phyloP scores from a whole-genome alignment of 2,329 filamentous ascomycete genomes.

The Trichoderma asperellum region DNA sequence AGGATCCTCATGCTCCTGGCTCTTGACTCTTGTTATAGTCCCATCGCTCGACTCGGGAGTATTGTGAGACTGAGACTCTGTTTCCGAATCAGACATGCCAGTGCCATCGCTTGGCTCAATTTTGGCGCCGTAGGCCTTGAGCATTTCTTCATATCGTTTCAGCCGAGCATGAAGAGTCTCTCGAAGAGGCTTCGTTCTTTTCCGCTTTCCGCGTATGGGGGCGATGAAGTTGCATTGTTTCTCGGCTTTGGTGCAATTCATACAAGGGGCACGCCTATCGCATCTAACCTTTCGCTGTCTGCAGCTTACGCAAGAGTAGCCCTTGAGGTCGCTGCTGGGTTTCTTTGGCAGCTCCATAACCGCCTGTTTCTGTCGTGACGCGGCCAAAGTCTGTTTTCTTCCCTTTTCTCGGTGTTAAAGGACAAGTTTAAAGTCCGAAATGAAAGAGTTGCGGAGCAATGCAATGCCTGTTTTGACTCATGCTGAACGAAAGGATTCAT shows the following conservation, averaged over 20 bases:
- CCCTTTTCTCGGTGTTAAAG: conserved; percentile 1
- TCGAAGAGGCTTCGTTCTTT: conserved; percentile 7
- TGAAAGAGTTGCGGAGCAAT: not conserved
- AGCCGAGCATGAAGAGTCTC: conserved; percentile 18
- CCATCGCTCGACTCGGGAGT: not conserved
- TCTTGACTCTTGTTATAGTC: not conserved
- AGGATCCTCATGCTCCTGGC: not conserved
- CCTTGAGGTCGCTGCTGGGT: not conserved
- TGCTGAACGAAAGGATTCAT: not conserved
- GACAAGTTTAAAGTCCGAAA: not conserved
- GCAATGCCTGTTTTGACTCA: not conserved
- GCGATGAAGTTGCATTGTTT: conserved; percentile 4
- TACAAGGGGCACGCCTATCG: conserved; percentile 3
- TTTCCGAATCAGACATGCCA: not conserved
- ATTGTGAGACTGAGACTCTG: not conserved
- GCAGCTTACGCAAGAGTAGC: conserved; percentile 18
- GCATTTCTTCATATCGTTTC: conserved; percentile 17
- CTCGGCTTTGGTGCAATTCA: conserved; percentile 5
- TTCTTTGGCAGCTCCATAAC: not conserved
- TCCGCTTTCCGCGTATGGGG: conserved; percentile 10
- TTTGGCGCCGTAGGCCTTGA: conserved; percentile 8
- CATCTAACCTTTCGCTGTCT: conserved; percentile 18
- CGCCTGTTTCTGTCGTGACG: not conserved
- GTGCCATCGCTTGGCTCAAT: conserved; percentile 5
- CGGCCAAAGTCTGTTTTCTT: not conserved